Evolutionary conservation across 2,329 filamentous ascomycete species (phyloP), one percentile per base, ranked within the genome.

Genomic region (Pyricularia sp.): DNA sequence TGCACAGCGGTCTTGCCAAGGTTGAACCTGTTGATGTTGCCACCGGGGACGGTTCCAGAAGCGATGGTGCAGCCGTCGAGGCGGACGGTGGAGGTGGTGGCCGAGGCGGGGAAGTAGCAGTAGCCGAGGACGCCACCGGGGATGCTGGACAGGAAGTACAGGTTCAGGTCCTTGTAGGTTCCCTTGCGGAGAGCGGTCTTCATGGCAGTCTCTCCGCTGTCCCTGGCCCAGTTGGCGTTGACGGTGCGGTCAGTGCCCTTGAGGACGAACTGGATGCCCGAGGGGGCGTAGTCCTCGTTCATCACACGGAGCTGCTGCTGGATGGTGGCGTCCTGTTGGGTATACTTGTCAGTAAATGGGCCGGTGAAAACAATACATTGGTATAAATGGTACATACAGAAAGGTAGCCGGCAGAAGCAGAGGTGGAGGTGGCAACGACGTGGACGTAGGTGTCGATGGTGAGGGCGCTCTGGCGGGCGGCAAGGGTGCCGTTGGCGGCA

Each of bases 141-240:
- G 64, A 82, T 74, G 64, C 73, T 70, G 25, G 74, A 73, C 67
- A 80, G 75, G 75, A 82, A 81, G 78, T 84, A 84, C 63, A 84
- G 61, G 77, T 84, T 84, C 68, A 84, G 78, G 70, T 79, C 75
- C 12, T 73, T 68, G 73, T 81, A 81, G 65, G 72, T 76, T 69
- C 80, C 79, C 75, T 81, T 78, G 73, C 81, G 80, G 64, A 84
- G 79, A 31, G 79, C 72, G 26, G 73, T 73, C 78, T 83, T 83
- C 81, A 83, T 84, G 64, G 73, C 75, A 59, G 79, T 70, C 73
- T 83, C 78, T 66, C 72, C 71, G 36, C 70, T 68, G 70, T 80
- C 82, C 17, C 70, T 71, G 33, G 81, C 81, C 82, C 83, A 86
- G 72, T 75, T 75, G 25, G 75, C 58, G 77, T 86, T 85, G 72